These are phyloP conservation scores for carrot (Daucus carota) DNA, from an alignment of 129 eudicot species.

Conservation along the genomic window DH1_v3.0 NC_030386.2:15763501-15764000, in stretches of 20 bases:
- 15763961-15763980: slow-evolving; percentile 55
- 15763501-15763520: background rate
- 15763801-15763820: background rate
- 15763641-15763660: slow-evolving; percentile 53
- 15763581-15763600: background rate
- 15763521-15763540: background rate
- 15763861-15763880: slow-evolving; percentile 51
- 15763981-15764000: slow-evolving; percentile 56
- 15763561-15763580: background rate
- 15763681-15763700: slow-evolving; percentile 81
- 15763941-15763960: slow-evolving; percentile 56
- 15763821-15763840: background rate
- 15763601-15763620: background rate
- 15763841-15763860: background rate
- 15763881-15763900: slow-evolving; percentile 39
- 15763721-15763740: slow-evolving; percentile 46
- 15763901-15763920: slow-evolving; percentile 57
- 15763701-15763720: slow-evolving; percentile 26
- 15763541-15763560: background rate
- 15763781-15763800: background rate
- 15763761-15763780: slow-evolving; percentile 27
- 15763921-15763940: slow-evolving; percentile 76
- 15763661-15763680: slow-evolving; percentile 69
- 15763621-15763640: background rate
- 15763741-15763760: slow-evolving; percentile 62